A percentile compares a stretch with the other conserved stretches of the same genome.
Conservation (phyloP, 2,329 filamentous ascomycete species). For the Keithomyces neogunnii region DNA sequence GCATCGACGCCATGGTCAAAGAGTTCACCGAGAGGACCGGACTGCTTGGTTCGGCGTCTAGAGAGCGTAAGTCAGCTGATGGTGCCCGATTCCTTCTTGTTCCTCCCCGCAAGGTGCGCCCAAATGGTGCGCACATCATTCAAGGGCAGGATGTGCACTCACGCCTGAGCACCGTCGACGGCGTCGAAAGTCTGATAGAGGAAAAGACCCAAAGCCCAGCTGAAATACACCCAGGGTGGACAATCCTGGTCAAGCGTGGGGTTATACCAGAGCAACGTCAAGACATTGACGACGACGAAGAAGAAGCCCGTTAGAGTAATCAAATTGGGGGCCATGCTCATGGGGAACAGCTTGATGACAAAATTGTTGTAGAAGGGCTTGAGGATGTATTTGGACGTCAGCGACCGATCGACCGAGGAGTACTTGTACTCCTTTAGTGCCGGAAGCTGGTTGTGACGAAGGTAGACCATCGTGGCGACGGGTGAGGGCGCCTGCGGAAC, state of each 20-base stretch:
- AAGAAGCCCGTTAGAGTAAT: constrained; percentile 87
- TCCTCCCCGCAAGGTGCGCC: not conserved
- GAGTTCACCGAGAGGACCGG: constrained; percentile 86
- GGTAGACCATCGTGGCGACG: constrained; percentile 68
- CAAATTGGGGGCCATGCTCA: constrained; percentile 83
- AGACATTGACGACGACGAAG: constrained; percentile 81
- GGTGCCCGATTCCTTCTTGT: not conserved
- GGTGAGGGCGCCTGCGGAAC: not conserved
- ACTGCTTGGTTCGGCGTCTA: constrained; percentile 81
- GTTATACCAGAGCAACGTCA: constrained; percentile 92
- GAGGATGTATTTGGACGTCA: constrained; percentile 84
- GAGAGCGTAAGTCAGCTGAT: not conserved
- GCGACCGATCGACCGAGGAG: constrained; percentile 79
- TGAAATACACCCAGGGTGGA: constrained; percentile 89
- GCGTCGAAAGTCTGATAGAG: constrained; percentile 98
- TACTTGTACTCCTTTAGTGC: constrained; percentile 95
- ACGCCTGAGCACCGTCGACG: constrained; percentile 90
- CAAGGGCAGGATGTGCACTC: constrained; percentile 29
- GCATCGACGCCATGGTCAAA: constrained; percentile 98
- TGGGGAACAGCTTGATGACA: constrained; percentile 89
- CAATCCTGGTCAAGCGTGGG: constrained; percentile 92
- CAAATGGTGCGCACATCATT: not conserved
- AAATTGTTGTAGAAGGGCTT: constrained; percentile 97
- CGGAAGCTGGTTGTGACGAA: constrained; percentile 81
- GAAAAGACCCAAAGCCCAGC: constrained; percentile 83